phyloP scores from a whole-genome alignment of 306 rosid species.

The Malus sylvestris region DNA sequence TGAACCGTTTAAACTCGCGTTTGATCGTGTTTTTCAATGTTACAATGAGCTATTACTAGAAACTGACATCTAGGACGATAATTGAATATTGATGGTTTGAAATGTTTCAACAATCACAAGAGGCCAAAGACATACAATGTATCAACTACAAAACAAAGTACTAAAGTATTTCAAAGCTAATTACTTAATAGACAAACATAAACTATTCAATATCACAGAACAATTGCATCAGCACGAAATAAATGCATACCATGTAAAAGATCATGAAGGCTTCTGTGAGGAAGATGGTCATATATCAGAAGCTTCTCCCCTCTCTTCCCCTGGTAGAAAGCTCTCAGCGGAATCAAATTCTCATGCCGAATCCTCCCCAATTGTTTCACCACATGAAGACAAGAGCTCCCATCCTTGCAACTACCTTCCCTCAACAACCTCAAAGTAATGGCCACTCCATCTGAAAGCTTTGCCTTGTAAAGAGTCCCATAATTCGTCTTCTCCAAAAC shows the following conservation, averaged over 20 bases:
- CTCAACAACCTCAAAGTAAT: constrained; percentile 85
- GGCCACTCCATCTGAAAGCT: constrained; percentile 86
- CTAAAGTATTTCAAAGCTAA: neutral
- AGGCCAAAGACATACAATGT: neutral
- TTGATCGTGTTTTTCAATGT: neutral
- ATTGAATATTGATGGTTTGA: neutral
- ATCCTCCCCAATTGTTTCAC: constrained; percentile 82
- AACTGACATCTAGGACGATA: neutral
- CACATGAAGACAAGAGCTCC: constrained; percentile 58
- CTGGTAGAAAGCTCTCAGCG: constrained; percentile 91
- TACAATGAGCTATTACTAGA: neutral
- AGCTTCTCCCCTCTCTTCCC: constrained; percentile 98
- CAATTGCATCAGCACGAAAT: neutral
- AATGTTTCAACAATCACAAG: neutral
- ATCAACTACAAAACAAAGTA: neutral
- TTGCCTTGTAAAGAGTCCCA: constrained; percentile 95
- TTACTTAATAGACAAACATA: neutral
- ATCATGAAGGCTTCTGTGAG: constrained; percentile 70
- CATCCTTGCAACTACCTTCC: constrained; percentile 92
- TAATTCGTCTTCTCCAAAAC: constrained; percentile 94
- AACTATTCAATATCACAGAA: neutral
- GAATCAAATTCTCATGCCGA: constrained; percentile 91
- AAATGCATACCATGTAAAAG: constrained; percentile 69
- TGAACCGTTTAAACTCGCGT: neutral
- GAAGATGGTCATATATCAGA: constrained; percentile 76